Evolutionary conservation across 2,329 filamentous ascomycete species (phyloP).

Genomic region (Pseudogymnoascus sp.): DNA sequence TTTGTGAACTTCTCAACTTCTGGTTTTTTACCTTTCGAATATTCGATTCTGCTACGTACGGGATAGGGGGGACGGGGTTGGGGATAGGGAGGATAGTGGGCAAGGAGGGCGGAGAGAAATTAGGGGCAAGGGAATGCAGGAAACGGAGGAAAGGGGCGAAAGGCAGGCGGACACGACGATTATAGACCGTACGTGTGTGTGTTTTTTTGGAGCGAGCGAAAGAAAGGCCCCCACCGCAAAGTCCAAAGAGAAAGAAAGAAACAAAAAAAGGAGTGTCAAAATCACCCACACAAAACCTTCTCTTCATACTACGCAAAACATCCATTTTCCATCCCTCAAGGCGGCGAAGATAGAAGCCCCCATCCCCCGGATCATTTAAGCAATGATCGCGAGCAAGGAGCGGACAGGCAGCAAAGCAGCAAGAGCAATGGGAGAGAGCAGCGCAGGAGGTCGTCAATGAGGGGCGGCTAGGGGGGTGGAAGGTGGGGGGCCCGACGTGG

Average conservation of each 20-base stretch:
- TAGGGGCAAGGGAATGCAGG: neutral
- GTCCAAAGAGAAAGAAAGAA: neutral
- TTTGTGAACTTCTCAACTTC: neutral
- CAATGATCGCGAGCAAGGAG: neutral
- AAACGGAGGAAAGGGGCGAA: neutral
- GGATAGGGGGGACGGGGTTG: neutral
- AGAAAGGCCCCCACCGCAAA: neutral
- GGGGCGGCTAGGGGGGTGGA: neutral
- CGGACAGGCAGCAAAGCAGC: neutral
- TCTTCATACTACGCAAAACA: conserved; percentile 3
- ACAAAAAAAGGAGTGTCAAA: conserved; percentile 3
- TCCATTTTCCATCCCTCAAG: conserved; percentile 6
- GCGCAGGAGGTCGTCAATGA: neutral
- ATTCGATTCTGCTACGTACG: conserved; percentile 5
- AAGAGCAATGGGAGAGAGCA: neutral
- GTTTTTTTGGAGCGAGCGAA: neutral
- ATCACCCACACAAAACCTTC: neutral
- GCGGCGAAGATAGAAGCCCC: conserved; percentile 6
- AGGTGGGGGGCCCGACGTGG: conserved; percentile 3
- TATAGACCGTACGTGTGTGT: conserved; percentile 5
- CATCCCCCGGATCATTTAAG: neutral
- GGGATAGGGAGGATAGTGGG: neutral
- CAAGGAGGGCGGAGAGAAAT: neutral
- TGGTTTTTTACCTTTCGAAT: neutral
- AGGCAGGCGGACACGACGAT: neutral